These are phyloP conservation scores for Lactarius vividus DNA, from an alignment of 768 basidiomycete genomes.

Conservation along the genomic window DNA sequence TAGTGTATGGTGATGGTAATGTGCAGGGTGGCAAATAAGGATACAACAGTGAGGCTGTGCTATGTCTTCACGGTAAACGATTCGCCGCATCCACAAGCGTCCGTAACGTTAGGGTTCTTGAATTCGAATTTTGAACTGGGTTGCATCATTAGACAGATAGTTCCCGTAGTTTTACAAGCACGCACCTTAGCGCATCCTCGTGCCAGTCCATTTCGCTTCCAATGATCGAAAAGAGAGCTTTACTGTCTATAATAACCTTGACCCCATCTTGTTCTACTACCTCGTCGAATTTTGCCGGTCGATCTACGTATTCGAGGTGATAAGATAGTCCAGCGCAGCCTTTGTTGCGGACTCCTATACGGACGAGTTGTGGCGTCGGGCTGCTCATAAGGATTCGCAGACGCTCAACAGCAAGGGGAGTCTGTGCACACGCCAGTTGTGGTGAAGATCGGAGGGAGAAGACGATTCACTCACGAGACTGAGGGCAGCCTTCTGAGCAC, in stretches of 20 bases:
- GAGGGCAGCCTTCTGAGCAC: slow-evolving; percentile 74
- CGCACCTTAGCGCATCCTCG: slow-evolving; percentile 85
- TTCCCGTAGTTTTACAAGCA: slow-evolving; percentile 24
- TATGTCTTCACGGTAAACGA: slow-evolving; percentile 64
- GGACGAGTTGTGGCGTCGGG: slow-evolving; percentile 87
- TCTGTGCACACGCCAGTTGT: slow-evolving; percentile 44
- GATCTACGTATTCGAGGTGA: slow-evolving; percentile 93
- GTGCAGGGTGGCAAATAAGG: slow-evolving; percentile 9
- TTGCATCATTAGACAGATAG: slow-evolving; percentile 13
- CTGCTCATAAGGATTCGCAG: slow-evolving; percentile 71
- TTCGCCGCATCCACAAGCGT: slow-evolving; percentile 94
- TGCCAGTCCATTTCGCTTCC: slow-evolving; percentile 99
- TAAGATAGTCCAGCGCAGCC: slow-evolving; percentile 92
- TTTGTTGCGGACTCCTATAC: slow-evolving; percentile 95
- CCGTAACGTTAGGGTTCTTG: slow-evolving; percentile 91
- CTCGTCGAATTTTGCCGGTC: slow-evolving; percentile 90
- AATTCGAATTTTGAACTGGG: slow-evolving; percentile 75
- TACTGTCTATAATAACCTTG: slow-evolving; percentile 90
- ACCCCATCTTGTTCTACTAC: slow-evolving; percentile 96
- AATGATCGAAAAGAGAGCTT: slow-evolving; percentile 96
- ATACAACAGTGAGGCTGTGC: slow-evolving; percentile 11
- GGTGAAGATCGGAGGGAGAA: not conserved
- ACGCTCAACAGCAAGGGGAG: slow-evolving; percentile 71
- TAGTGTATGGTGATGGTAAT: slow-evolving; percentile 3
- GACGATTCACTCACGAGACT: slow-evolving; percentile 48